Conservation (phyloP, 2,329 filamentous ascomycete species). For the Colletotrichum tropicale region DNA sequence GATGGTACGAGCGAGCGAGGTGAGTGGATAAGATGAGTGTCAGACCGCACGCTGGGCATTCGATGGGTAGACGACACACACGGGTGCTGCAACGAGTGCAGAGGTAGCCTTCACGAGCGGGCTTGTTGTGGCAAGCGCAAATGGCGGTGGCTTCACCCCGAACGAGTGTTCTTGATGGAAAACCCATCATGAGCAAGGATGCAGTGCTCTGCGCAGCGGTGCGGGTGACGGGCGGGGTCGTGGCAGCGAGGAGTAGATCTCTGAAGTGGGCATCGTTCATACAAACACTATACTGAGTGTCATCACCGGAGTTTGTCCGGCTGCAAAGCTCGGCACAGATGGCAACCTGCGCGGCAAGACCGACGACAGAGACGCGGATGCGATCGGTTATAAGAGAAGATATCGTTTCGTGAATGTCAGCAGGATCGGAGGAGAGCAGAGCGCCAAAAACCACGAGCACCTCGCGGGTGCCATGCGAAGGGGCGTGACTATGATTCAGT, state of each 20-base stretch:
- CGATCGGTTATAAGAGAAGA: slow-evolving; percentile 77
- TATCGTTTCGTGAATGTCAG: slow-evolving; percentile 94
- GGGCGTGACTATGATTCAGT: slow-evolving; percentile 70
- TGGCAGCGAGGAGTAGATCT: slow-evolving; percentile 86
- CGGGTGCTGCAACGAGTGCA: slow-evolving; percentile 89
- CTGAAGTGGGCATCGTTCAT: slow-evolving; percentile 79
- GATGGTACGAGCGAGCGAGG: slow-evolving; percentile 89
- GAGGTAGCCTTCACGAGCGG: slow-evolving; percentile 83
- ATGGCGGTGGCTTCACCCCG: slow-evolving; percentile 69
- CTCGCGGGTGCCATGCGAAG: slow-evolving; percentile 91
- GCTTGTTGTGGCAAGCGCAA: slow-evolving; percentile 89
- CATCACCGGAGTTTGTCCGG: slow-evolving; percentile 85
- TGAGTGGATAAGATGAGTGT: slow-evolving; percentile 95
- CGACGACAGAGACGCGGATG: slow-evolving; percentile 88
- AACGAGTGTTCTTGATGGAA: slow-evolving; percentile 84
- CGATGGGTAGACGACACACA: slow-evolving; percentile 87
- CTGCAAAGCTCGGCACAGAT: slow-evolving; percentile 89
- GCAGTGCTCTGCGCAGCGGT: slow-evolving; percentile 62
- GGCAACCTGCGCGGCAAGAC: slow-evolving; percentile 87
- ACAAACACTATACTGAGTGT: slow-evolving; percentile 79
- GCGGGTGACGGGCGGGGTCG: slow-evolving; percentile 85
- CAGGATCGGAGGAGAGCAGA: slow-evolving; percentile 87
- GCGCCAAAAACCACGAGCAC: slow-evolving; percentile 92
- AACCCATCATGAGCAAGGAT: slow-evolving; percentile 94
- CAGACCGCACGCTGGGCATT: slow-evolving; percentile 89